Evolutionary conservation across 2,329 filamentous ascomycete genomes (phyloP), one percentile per base, ranked within the genome.

Genomic region (Ilyonectria destructans): DNA sequence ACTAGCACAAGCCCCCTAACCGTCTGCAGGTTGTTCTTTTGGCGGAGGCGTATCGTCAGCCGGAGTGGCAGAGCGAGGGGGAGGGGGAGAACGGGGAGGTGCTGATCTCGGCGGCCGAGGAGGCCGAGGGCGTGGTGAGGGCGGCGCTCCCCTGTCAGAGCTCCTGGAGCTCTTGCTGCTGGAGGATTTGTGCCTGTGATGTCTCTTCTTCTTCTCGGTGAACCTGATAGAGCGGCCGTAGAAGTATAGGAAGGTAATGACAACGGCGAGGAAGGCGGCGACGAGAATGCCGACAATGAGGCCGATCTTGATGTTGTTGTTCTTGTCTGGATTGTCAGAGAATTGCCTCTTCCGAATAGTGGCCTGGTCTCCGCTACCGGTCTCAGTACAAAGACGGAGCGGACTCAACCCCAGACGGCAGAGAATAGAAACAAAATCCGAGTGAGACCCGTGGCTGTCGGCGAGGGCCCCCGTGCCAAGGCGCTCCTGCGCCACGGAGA

Each of bases 251-350:
- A 86, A 85, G 43, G 77, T 77, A 45, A 74, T 62, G 19, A 80
- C 67, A 21, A 75, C 80, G 17, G 79, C 73, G 62, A 86, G 61
- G 63, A 85, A 85, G 21, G 80, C 71, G 29, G 79, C 79, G 21
- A 85, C 75, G 4, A 82, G 74, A 46, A 86, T 74, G 65, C 81
- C 84, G 51, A 86, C 80, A 4, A 83, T 78, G 65, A 84, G 76
- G 61, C 83, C 84, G 62, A 85, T 85, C 37, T 80, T 82, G 59
- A 79, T 77, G 71, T 85, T 82, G 37, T 78, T 80, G 45, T 81
- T 79, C 17, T 80, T 72, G 52, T 70, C 59, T 6, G 74, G 69
- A 49, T 75, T 73, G 37, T 68, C 67, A 37, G 76, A 77, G 62
- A 77, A 75, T 57, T 79, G 77, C 17, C 76, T 73, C 55, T 69